A percentile compares a stretch with the other conserved stretches of the same genome.
phyloP scores from a whole-genome alignment of 2,329 filamentous ascomycete genomes.

The Zymoseptoria ardabiliae region DNA sequence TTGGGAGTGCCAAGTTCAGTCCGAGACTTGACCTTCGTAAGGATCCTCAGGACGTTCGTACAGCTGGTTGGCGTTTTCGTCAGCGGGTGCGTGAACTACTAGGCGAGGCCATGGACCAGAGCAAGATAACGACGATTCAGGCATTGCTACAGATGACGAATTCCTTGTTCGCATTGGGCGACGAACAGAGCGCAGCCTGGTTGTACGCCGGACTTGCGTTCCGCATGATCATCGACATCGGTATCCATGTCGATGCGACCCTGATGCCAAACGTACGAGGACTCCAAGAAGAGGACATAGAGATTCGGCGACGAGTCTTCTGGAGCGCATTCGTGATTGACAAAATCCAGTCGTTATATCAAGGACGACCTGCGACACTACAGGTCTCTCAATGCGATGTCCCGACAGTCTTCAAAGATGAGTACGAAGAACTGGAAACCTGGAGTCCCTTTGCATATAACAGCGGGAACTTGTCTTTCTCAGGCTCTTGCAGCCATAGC shows the following conservation, averaged over 20 bases:
- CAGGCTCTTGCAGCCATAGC: conserved; percentile 7
- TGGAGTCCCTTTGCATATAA: conserved; percentile 39
- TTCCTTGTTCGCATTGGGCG: conserved; percentile 45
- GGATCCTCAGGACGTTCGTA: conserved; percentile 40
- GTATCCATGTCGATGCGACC: conserved; percentile 43
- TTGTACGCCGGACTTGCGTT: conserved; percentile 52
- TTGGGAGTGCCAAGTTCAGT: conserved; percentile 38
- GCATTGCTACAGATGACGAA: conserved; percentile 47
- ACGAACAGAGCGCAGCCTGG: conserved; percentile 49
- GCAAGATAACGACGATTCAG: conserved; percentile 49
- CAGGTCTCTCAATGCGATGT: conserved; percentile 43
- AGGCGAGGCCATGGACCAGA: conserved; percentile 38
- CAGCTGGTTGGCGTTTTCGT: conserved; percentile 44
- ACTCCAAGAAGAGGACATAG: conserved; percentile 41
- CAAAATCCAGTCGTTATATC: conserved; percentile 48
- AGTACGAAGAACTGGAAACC: conserved; percentile 47
- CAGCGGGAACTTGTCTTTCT: conserved; percentile 1
- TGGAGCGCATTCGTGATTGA: conserved; percentile 43
- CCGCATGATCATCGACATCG: conserved; percentile 49
- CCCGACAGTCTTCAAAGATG: conserved; percentile 43
- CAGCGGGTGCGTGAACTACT: conserved; percentile 43
- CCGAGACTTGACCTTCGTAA: conserved; percentile 40
- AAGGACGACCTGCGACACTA: conserved; percentile 45
- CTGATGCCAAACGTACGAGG: conserved; percentile 26
- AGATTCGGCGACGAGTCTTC: conserved; percentile 39